Evolutionary conservation across 2,329 filamentous ascomycete species (phyloP), one percentile per base, ranked within the genome.

Genomic region (Colletotrichum higginsianum): DNA sequence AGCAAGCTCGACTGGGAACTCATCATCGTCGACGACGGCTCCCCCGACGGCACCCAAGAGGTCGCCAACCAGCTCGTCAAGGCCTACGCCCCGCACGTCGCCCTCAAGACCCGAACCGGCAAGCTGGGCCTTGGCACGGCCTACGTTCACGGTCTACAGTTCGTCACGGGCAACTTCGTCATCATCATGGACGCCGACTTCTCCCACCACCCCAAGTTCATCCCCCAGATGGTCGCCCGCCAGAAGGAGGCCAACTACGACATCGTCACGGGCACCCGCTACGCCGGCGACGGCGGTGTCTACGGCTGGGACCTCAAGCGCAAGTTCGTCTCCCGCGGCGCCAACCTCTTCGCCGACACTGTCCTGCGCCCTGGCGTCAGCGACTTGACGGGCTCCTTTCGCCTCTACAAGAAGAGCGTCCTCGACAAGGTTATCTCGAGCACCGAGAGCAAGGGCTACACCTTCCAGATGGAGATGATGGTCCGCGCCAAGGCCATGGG

Each of bases 101-200:
- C 93, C 76, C 92, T 99, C 75, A 93, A 96, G 84, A 90, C 94
- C 30, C 95, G 97, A 79, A 89, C 94, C 52, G 97, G 97, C 80
- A 99, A 98, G 86, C 93, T 98, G 49, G 96, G 96, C n/a, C 92
- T 98, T 61, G 96, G 96, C 76, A 98, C 96, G 3, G 96, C 96
- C 60, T 98, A 98, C 85, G 94, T 98, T 49, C 95, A 98, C 84
- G 96, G 96, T 63, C 88, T 99, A 72, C 90, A 98, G 82, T 98
- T 93, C 81, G 93, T 89, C 30, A 95, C 91, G 26, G 96, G 96
- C 78, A 98, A 97, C 89, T 98, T 91, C 80, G 94, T 99, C 81
- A 94, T 99, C 87, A 99, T 99, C 89, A 99, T 99, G 96, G 96
- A 99, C 86, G 96, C 97, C 84, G 96, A 99, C 85, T 99, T 99